Percentiles rank a stretch among this genome's conserved stretches.
Evolutionary conservation across 2,329 filamentous ascomycete genomes (phyloP).

Genomic region (Grosmannia serpens): DNA sequence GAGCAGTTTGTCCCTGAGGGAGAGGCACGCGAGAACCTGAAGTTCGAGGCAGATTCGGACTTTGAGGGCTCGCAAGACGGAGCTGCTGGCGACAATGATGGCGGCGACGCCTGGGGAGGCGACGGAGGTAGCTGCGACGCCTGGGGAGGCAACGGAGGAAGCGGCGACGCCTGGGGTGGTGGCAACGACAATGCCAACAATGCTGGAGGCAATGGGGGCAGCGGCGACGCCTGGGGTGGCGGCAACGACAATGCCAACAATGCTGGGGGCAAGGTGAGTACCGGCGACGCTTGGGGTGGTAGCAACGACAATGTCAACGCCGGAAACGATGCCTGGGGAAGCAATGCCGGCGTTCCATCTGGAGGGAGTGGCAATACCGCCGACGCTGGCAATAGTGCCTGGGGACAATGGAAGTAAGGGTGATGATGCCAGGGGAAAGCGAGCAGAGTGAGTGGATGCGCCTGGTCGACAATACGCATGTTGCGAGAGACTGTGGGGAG

Average conservation of each 20-base stretch:
- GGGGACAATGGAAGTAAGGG: background rate
- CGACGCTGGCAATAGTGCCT: background rate
- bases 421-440: background rate
- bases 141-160: slow-evolving; percentile 4
- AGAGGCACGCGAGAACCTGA: slow-evolving; percentile 30
- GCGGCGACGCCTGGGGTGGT: slow-evolving; percentile 4
- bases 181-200: background rate
- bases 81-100: slow-evolving; percentile 11
- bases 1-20: slow-evolving; percentile 49
- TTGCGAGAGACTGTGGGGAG: background rate
- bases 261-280: background rate
- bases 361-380: too few relatives aligned
- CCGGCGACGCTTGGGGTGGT: background rate
- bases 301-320: too few relatives aligned
- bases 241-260: too few relatives aligned
- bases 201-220: background rate
- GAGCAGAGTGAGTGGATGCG: background rate
- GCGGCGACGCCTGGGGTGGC: background rate
- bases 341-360: background rate
- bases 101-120: slow-evolving; percentile 5
- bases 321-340: background rate
- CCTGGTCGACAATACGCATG: background rate
- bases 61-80: slow-evolving; percentile 25
- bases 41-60: slow-evolving; percentile 45
- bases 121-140: background rate